Percentiles rank a stretch among this genome's conserved stretches.
These are phyloP conservation scores for Brettanomyces custersianus DNA, from an alignment of 805 yeast genomes.

Conservation along the genomic window DNA sequence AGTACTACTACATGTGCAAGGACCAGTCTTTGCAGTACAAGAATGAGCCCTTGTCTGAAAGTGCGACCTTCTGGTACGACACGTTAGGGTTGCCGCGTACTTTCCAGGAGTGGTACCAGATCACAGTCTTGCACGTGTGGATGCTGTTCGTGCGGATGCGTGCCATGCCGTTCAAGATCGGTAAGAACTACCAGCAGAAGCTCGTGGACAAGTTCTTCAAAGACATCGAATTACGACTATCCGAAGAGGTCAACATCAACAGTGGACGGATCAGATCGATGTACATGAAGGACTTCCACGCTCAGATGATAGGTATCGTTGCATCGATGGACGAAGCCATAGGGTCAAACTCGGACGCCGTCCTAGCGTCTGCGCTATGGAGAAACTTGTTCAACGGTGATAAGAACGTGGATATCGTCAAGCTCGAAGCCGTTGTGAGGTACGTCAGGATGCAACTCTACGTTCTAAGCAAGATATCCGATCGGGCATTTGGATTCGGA, in stretches of 20 bases:
- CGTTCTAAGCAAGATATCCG: conserved; percentile 76
- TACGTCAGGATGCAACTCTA: conserved; percentile 86
- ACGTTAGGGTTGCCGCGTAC: conserved; percentile 76
- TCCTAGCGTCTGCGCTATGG: conserved; percentile 75
- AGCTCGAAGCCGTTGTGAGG: conserved; percentile 81
- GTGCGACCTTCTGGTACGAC: conserved; percentile 80
- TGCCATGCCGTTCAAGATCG: conserved; percentile 86
- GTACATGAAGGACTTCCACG: conserved; percentile 81
- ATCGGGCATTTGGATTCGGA: conserved; percentile 90
- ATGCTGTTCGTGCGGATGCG: conserved; percentile 91
- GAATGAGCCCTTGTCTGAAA: conserved; percentile 59
- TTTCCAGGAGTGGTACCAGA: conserved; percentile 94
- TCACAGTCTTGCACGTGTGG: conserved; percentile 89
- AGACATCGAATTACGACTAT: conserved; percentile 80
- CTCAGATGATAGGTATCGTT: conserved; percentile 83
- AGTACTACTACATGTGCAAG: conserved; percentile 80
- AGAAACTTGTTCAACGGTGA: conserved; percentile 87
- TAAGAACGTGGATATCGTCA: conserved; percentile 69
- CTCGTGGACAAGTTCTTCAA: conserved; percentile 80
- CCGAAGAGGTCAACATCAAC: conserved; percentile 76
- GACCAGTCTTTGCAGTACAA: conserved; percentile 72
- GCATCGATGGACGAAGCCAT: conserved; percentile 92
- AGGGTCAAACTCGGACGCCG: conserved; percentile 59
- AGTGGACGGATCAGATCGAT: conserved; percentile 77
- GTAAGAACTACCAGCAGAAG: conserved; percentile 85